Percentiles rank a stretch among this genome's conserved stretches.
phyloP scores from a whole-genome alignment of 2,329 filamentous ascomycete genomes.

The Penicillium sp. region DNA sequence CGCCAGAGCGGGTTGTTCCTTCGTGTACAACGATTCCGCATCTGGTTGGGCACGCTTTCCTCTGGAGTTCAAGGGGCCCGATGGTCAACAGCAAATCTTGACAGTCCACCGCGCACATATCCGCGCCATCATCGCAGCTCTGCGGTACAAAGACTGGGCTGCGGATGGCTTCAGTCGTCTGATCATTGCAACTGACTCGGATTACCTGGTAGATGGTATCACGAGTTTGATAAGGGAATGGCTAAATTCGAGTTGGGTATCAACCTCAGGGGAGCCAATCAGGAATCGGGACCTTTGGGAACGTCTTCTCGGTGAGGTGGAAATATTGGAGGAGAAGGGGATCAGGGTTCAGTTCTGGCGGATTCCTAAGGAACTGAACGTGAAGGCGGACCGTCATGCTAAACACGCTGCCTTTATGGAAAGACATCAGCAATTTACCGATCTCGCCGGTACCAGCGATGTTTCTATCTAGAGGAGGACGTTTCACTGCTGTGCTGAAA shows the following conservation, averaged over 20 bases:
- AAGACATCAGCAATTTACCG: not conserved
- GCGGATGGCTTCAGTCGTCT: constrained; percentile 45
- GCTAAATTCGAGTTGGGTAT: constrained; percentile 27
- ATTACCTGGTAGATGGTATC: constrained; percentile 51
- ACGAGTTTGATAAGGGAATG: constrained; percentile 50
- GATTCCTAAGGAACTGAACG: not conserved
- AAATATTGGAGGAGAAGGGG: constrained; percentile 30
- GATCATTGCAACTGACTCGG: constrained; percentile 57
- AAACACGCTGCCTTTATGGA: not conserved
- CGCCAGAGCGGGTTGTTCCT: not conserved
- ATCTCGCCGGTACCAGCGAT: not conserved
- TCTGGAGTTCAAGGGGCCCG: not conserved
- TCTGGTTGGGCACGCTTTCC: not conserved
- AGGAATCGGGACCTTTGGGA: constrained; percentile 52
- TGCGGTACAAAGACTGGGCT: constrained; percentile 48
- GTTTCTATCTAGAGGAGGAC: not conserved
- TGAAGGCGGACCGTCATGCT: not conserved
- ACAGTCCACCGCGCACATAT: constrained; percentile 58
- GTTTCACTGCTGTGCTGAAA: accelerated
- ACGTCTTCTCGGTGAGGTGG: constrained; percentile 45
- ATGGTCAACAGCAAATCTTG: constrained; percentile 26
- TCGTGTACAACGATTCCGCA: not conserved
- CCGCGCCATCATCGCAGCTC: constrained; percentile 54
- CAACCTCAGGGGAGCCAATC: not conserved
- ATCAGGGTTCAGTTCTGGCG: constrained; percentile 21